Percentiles rank a stretch among this genome's conserved stretches.
Conservation (phyloP, 441 rosid species). For the Populus hybrid region DNA sequence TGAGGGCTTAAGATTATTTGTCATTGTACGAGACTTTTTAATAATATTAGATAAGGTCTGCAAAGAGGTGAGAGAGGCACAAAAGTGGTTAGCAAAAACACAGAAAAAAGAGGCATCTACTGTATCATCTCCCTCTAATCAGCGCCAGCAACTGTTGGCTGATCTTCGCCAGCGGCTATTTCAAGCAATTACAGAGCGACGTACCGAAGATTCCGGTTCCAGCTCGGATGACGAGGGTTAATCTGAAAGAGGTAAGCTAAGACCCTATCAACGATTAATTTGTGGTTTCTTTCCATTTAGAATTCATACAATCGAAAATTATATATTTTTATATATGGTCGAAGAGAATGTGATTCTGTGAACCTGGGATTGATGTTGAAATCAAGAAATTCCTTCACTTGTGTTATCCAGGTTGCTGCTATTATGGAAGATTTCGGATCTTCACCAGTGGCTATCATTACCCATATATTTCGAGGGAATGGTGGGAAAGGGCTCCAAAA, state of each 20-base stretch:
- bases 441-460: background rate
- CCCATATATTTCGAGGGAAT: background rate
- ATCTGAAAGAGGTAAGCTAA: conserved; percentile 7
- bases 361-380: background rate
- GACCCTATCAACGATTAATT: background rate
- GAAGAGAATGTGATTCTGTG: background rate
- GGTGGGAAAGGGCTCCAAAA: background rate
- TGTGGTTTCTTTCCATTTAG: background rate
- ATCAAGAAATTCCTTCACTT: background rate
- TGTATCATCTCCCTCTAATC: conserved; percentile 49
- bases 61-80: conserved; percentile 66
- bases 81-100: conserved; percentile 38
- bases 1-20: conserved; percentile 87
- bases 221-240: conserved; percentile 42
- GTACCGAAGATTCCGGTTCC: conserved; percentile 27
- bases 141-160: conserved; percentile 36
- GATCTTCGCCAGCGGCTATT: conserved; percentile 58
- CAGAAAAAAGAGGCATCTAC: conserved; percentile 48
- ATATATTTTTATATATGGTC: background rate
- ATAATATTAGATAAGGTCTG: conserved; percentile 82
- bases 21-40: conserved; percentile 76
- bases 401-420: background rate
- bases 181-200: conserved; percentile 68
- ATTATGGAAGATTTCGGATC: background rate
- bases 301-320: background rate